Evolutionary conservation across 169 alveolate species (phyloP).

Genomic region (Plasmodium inui): DNA sequence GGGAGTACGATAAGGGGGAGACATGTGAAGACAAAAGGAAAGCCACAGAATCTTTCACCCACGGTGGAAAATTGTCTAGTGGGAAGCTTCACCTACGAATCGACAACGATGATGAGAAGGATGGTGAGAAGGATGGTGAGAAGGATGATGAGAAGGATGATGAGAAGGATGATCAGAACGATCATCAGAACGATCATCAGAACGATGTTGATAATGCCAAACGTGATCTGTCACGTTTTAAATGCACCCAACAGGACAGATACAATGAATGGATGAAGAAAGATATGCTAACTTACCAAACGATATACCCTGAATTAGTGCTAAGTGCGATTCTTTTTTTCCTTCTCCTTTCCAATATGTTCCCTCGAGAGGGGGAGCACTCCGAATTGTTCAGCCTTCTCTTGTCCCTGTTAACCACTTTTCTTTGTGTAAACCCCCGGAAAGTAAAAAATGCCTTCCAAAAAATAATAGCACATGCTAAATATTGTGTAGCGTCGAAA

Average conservation of each 20-base stretch:
- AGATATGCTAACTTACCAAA: constrained; percentile 6
- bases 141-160: neutral
- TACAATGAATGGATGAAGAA: neutral
- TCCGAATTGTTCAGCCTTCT: neutral
- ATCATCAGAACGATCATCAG: no score
- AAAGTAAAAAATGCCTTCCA: neutral
- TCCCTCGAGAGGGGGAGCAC: neutral
- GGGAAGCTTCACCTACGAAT: neutral
- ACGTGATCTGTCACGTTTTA: neutral
- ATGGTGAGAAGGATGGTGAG: neutral
- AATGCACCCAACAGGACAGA: neutral
- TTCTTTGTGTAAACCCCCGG: constrained; percentile 1
- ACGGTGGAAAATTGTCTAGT: neutral
- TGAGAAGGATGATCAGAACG: neutral
- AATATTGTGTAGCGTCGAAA: neutral
- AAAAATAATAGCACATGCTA: constrained; percentile 1
- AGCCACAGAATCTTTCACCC: neutral
- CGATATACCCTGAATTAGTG: constrained; percentile 24
- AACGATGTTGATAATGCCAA: neutral
- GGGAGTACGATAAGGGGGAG: neutral
- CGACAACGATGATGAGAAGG: neutral
- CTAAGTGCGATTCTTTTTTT: constrained; percentile 13
- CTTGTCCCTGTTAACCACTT: constrained; percentile 18
- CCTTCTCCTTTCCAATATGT: constrained; percentile 8
- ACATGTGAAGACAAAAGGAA: neutral